Evolutionary conservation across 2,329 filamentous ascomycete species (phyloP).

Genomic region (Uncinocarpus reesii): DNA sequence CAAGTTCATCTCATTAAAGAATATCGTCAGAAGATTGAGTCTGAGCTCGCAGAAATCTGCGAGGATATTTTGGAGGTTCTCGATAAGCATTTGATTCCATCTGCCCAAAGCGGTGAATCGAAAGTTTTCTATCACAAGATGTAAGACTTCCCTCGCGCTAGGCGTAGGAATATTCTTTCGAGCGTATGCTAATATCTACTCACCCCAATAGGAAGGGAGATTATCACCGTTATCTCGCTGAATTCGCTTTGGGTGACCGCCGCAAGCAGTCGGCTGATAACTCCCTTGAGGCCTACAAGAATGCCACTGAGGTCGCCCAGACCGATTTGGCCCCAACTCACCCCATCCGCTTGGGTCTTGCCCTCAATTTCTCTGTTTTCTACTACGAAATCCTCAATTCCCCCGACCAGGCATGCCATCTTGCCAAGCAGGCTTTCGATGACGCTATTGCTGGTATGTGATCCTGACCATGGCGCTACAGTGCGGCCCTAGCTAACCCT

Average conservation of each 20-base stretch:
- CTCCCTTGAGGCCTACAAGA: constrained; percentile 95
- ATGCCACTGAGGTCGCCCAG: constrained; percentile 78
- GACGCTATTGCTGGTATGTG: constrained; percentile 77
- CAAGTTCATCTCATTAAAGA: constrained; percentile 91
- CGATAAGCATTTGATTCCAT: constrained; percentile 86
- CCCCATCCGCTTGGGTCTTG: constrained; percentile 84
- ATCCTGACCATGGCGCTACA: background rate
- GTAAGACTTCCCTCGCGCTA: constrained; percentile 41
- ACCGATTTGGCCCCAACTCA: constrained; percentile 84
- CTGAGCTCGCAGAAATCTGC: constrained; percentile 93
- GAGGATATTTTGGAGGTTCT: constrained; percentile 93
- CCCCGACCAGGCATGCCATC: constrained; percentile 93
- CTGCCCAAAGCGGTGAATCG: constrained; percentile 88
- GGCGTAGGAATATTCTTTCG: constrained; percentile 8
- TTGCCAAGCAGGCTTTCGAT: constrained; percentile 91
- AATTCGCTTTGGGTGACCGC: constrained; percentile 89
- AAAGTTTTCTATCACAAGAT: constrained; percentile 99
- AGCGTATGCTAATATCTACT: background rate
- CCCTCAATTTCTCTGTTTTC: constrained; percentile 96
- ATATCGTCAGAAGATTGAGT: constrained; percentile 97
- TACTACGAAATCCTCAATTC: constrained; percentile 99
- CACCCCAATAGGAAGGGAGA: constrained; percentile 80
- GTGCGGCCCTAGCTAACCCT: background rate
- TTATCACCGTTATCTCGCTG: constrained; percentile 97
- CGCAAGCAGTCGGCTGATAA: constrained; percentile 90